Conservation (phyloP, 1,139 yeast genomes). For the Pichia inconspicua region DNA sequence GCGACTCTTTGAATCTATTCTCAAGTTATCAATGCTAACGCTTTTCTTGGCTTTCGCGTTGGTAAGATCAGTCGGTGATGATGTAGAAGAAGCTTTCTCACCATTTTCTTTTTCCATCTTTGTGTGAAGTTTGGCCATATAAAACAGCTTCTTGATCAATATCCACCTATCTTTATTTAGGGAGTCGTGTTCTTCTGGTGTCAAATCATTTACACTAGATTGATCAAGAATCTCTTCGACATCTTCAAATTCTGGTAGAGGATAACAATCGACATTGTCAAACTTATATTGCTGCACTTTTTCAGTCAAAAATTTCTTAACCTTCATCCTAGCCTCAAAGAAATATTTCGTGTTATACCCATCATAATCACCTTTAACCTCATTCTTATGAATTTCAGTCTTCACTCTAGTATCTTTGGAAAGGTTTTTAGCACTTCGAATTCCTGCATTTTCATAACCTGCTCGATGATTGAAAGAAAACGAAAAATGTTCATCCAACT, state of each 20-base stretch:
- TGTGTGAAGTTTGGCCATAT: constrained; percentile 48
- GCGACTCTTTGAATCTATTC: not conserved
- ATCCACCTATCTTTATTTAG: constrained; percentile 55
- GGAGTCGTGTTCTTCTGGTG: constrained; percentile 14
- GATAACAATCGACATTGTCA: constrained; percentile 31
- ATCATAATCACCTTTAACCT: constrained; percentile 67
- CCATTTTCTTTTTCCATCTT: constrained; percentile 4
- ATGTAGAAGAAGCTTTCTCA: constrained; percentile 16
- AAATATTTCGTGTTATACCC: constrained; percentile 32
- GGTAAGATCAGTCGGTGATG: not conserved
- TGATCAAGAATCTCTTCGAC: constrained; percentile 45
- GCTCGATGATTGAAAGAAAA: constrained; percentile 80
- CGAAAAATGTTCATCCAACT: constrained; percentile 32
- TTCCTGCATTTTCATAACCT: constrained; percentile 79
- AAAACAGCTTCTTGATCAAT: constrained; percentile 60
- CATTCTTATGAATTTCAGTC: constrained; percentile 53
- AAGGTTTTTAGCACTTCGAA: constrained; percentile 72
- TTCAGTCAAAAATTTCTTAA: constrained; percentile 38
- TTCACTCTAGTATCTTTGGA: constrained; percentile 78
- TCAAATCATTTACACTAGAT: constrained; percentile 29
- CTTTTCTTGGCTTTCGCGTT: constrained; percentile 11
- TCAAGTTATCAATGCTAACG: not conserved
- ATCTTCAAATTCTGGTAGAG: constrained; percentile 52
- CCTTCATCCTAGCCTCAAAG: constrained; percentile 43
- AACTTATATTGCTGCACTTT: constrained; percentile 37